Percentiles rank a stretch among this genome's conserved stretches.
Conservation (phyloP, 2,329 filamentous ascomycete genomes). For the Phaeosphaeria sp. region DNA sequence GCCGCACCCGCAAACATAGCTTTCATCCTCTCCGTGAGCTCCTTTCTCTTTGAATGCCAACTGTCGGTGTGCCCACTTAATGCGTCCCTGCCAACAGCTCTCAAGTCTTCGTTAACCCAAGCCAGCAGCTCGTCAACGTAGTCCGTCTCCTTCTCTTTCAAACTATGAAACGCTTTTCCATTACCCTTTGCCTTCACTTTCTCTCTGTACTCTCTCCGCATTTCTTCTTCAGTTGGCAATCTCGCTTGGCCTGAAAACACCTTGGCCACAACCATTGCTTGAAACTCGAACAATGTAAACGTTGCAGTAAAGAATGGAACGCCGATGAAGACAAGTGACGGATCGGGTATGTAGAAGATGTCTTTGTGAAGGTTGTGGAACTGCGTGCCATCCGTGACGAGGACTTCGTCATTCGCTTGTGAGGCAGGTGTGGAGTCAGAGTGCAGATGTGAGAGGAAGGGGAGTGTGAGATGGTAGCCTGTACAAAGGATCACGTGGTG, state of each 20-base stretch:
- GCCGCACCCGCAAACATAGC: constrained; percentile 27
- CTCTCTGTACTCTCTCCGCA: constrained; percentile 51
- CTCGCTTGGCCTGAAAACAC: constrained; percentile 60
- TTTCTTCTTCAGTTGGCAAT: constrained; percentile 55
- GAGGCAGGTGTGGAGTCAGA: constrained; percentile 52
- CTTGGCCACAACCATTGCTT: constrained; percentile 67
- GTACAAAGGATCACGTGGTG: constrained; percentile 71
- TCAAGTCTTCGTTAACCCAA: constrained; percentile 48
- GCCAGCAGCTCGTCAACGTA: constrained; percentile 51
- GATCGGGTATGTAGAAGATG: constrained; percentile 74
- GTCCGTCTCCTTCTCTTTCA: constrained; percentile 48
- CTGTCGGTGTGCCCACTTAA: constrained; percentile 45
- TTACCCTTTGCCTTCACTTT: constrained; percentile 48
- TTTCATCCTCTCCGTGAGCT: constrained; percentile 41
- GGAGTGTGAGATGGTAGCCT: constrained; percentile 72
- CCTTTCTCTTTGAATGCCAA: constrained; percentile 46
- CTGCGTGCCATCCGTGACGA: constrained; percentile 71
- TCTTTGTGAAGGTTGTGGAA: constrained; percentile 73
- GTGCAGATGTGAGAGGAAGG: constrained; percentile 65
- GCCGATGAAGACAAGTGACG: constrained; percentile 68
- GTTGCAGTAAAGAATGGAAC: constrained; percentile 71
- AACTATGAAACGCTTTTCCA: constrained; percentile 55
- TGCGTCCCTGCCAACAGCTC: constrained; percentile 13
- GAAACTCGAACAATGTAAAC: constrained; percentile 74
- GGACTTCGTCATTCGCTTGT: constrained; percentile 59